Evolutionary conservation across 345 rosid species (phyloP).

Genomic region (Ailanthus altissimus): DNA sequence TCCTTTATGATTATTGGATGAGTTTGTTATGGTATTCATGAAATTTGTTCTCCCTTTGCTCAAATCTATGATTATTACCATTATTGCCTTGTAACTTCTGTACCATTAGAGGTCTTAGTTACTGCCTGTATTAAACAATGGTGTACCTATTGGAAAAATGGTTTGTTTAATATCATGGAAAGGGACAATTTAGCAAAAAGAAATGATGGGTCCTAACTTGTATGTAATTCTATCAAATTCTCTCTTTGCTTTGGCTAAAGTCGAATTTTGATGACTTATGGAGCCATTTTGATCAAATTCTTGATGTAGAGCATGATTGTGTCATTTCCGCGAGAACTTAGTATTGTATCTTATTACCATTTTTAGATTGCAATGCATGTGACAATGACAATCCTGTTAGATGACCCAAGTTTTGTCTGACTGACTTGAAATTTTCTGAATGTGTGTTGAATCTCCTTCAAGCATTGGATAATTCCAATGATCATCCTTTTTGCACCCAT

Average conservation of each 20-base stretch:
- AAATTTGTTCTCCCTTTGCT: neutral
- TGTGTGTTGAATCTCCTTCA: neutral
- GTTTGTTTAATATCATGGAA: too few species aligned
- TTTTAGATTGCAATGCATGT: slow-evolving; percentile 1
- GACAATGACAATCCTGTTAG: neutral
- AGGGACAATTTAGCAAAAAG: too few species aligned
- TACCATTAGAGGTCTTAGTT: neutral
- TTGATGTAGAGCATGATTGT: neutral
- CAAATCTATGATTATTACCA: neutral
- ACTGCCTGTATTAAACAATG: neutral
- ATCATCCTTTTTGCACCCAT: too few species aligned
- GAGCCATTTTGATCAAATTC: neutral
- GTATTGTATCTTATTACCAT: neutral
- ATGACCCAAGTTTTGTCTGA: neutral
- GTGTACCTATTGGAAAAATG: too few species aligned
- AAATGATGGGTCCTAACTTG: neutral
- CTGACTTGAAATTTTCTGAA: neutral
- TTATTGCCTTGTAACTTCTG: neutral
- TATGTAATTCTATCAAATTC: too few species aligned
- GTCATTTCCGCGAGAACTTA: neutral
- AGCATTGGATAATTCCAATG: neutral
- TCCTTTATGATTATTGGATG: too few species aligned
- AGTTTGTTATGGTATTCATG: neutral
- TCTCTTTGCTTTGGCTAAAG: too few species aligned
- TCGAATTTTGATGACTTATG: too few species aligned